These are phyloP conservation scores for Choiromyces venosus DNA, from an alignment of 495 filamentous ascomycete species.

Conservation along the genomic window DNA sequence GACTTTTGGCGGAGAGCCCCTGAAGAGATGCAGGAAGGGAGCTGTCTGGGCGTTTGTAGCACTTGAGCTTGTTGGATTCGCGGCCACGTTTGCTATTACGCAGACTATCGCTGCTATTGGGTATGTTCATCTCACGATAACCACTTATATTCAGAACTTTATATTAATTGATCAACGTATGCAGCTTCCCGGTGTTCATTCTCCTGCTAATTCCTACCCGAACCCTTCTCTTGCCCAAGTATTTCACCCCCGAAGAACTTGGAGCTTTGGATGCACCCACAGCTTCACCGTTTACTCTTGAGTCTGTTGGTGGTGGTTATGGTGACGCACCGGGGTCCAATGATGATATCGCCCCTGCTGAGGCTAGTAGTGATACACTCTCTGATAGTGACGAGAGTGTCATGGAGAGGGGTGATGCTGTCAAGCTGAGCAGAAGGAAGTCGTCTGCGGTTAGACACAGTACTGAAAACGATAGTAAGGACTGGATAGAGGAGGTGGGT, in stretches of 20 bases:
- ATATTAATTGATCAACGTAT: slow-evolving; percentile 7
- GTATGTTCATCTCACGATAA: slow-evolving; percentile 3
- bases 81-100: slow-evolving; percentile 85
- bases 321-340: slow-evolving; percentile 44
- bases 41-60: slow-evolving; percentile 72
- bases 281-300: slow-evolving; percentile 78
- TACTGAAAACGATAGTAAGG: slow-evolving; percentile 5
- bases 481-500: slow-evolving; percentile 19
- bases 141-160: neutral
- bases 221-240: slow-evolving; percentile 64
- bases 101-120: slow-evolving; percentile 93
- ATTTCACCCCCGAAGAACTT: slow-evolving; percentile 65
- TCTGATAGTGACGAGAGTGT: slow-evolving; percentile 41
- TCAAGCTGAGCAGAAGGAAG: slow-evolving; percentile 25
- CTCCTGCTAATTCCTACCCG: slow-evolving; percentile 71
- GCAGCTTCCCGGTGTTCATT: slow-evolving; percentile 75
- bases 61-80: slow-evolving; percentile 75
- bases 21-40: slow-evolving; percentile 54
- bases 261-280: slow-evolving; percentile 68
- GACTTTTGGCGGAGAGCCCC: slow-evolving; percentile 60
- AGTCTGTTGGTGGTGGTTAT: slow-evolving; percentile 69
- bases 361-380: slow-evolving; percentile 15
- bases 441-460: slow-evolving; percentile 19
- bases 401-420: slow-evolving; percentile 42
- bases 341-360: slow-evolving; percentile 22